These are phyloP conservation scores for Macroventuria anomochaeta DNA, from an alignment of 2,329 filamentous ascomycete species.

Conservation along the genomic window DNA sequence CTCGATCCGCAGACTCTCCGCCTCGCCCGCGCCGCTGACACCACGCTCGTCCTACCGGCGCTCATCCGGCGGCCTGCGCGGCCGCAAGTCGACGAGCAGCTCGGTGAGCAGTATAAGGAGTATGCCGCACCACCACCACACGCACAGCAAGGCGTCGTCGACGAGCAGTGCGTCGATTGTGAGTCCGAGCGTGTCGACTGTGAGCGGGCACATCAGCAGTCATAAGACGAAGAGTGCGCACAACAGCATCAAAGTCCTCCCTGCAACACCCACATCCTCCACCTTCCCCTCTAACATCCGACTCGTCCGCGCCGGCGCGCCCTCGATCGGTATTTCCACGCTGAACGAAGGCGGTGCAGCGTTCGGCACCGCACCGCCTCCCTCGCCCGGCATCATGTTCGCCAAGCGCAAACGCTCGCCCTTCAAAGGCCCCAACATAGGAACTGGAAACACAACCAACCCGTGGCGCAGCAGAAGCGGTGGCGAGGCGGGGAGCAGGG, in stretches of 20 bases:
- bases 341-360: constrained; percentile 53
- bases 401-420: constrained; percentile 80
- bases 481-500: constrained; percentile 32
- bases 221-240: constrained; percentile 73
- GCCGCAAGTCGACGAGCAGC: constrained; percentile 93
- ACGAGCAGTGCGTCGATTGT: constrained; percentile 77
- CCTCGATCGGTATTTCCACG: constrained; percentile 24
- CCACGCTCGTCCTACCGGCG: constrained; percentile 86
- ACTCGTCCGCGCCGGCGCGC: constrained; percentile 67
- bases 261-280: constrained; percentile 76
- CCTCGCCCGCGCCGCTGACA: constrained; percentile 86
- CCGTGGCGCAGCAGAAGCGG: constrained; percentile 35
- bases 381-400: constrained; percentile 70
- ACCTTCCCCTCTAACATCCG: constrained; percentile 87
- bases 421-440: constrained; percentile 78
- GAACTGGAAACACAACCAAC: constrained; percentile 44
- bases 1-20: constrained; percentile 67
- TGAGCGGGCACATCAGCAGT: constrained; percentile 70
- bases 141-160: constrained; percentile 92
- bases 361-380: constrained; percentile 63
- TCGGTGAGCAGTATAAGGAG: constrained; percentile 92
- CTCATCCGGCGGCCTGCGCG: constrained; percentile 80
- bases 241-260: constrained; percentile 89
- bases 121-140: constrained; percentile 76
- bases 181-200: constrained; percentile 51